phyloP scores from a whole-genome alignment of 1,139 yeast species.

The Blastobotrys indianensis region DNA sequence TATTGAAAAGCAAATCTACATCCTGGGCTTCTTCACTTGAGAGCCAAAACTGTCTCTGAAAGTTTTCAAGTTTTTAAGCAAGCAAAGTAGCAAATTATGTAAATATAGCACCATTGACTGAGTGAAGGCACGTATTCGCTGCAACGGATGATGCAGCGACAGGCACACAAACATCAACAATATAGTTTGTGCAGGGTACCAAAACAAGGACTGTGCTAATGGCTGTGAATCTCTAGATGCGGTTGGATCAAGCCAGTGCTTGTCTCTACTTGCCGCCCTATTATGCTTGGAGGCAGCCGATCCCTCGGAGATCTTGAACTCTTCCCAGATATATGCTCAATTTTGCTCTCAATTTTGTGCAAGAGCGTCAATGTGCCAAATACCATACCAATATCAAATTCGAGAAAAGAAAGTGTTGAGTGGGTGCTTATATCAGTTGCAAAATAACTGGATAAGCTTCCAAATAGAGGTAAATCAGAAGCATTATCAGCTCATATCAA shows the following conservation, averaged over 20 bases:
- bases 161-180: constrained; percentile 67
- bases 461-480: constrained; percentile 64
- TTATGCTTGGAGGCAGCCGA: constrained; percentile 67
- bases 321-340: constrained; percentile 32
- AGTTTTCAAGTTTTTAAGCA: too few species aligned
- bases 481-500: constrained; percentile 62
- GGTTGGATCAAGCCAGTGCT: constrained; percentile 78
- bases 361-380: constrained; percentile 12
- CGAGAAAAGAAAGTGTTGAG: constrained; percentile 32
- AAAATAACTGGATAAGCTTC: constrained; percentile 76
- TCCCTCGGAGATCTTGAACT: constrained; percentile 55
- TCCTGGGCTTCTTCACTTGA: too few species aligned
- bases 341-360: constrained; percentile 11
- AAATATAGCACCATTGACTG: constrained; percentile 64
- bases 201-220: constrained; percentile 68
- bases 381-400: constrained; percentile 46
- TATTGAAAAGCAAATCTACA: too few species aligned
- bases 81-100: constrained; percentile 69
- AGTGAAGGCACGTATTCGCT: constrained; percentile 78
- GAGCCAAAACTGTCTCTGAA: too few species aligned
- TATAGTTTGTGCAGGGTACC: constrained; percentile 67
- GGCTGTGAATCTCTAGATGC: constrained; percentile 65
- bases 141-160: constrained; percentile 88
- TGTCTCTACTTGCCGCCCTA: constrained; percentile 66
- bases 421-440: constrained; percentile 45